A percentile compares a stretch with the other conserved stretches of the same genome.
Evolutionary conservation across 257 asterid genomes (phyloP).

Genomic region (Scutellaria barbata): DNA sequence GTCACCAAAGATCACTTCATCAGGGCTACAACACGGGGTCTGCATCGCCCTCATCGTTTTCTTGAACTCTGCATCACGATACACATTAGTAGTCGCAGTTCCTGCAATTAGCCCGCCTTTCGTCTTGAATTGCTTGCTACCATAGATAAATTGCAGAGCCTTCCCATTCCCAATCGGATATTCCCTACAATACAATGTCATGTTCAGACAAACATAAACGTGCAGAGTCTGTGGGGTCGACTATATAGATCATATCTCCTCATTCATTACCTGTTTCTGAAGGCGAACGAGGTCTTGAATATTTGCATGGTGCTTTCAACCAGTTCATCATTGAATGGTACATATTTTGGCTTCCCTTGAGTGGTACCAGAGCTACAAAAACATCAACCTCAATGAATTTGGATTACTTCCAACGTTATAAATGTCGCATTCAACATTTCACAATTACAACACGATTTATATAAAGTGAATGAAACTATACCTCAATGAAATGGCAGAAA

Average conservation of each 20-base stretch:
- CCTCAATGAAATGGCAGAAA: slow-evolving; percentile 73
- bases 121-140: slow-evolving; percentile 79
- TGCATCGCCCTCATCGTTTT: slow-evolving; percentile 74
- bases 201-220: no score
- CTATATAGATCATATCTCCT: no score
- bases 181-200: slow-evolving; percentile 47
- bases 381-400: neutral
- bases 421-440: neutral
- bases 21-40: slow-evolving; percentile 79
- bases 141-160: slow-evolving; percentile 78
- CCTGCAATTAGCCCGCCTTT: slow-evolving; percentile 86
- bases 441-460: neutral
- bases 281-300: slow-evolving; percentile 71
- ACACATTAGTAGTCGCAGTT: slow-evolving; percentile 84
- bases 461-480: slow-evolving; percentile 21
- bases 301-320: slow-evolving; percentile 65
- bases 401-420: neutral
- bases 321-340: slow-evolving; percentile 78
- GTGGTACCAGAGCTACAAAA: slow-evolving; percentile 83
- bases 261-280: slow-evolving; percentile 60
- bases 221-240: no score
- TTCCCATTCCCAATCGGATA: slow-evolving; percentile 73
- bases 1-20: slow-evolving; percentile 82
- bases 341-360: slow-evolving; percentile 84
- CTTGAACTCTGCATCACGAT: slow-evolving; percentile 58